phyloP scores from a whole-genome alignment of 2,329 filamentous ascomycete genomes.

The Cladorrhinum sp. region DNA sequence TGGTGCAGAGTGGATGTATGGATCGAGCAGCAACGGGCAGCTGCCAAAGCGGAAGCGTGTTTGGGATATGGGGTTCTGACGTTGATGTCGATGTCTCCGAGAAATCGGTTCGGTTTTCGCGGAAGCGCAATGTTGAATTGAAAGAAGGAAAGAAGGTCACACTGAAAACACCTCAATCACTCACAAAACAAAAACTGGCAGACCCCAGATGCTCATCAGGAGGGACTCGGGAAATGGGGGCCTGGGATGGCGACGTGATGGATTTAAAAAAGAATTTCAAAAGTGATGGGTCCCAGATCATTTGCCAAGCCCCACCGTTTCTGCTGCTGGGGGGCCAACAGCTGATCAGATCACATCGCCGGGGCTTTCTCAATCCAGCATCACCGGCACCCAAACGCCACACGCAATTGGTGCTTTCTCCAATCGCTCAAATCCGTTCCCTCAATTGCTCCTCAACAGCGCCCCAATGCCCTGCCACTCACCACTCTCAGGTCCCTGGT shows the following conservation, averaged over 20 bases:
- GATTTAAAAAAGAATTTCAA: slow-evolving; percentile 22
- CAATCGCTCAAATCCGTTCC: background rate
- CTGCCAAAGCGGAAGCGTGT: background rate
- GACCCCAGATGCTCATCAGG: background rate
- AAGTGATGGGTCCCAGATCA: slow-evolving; percentile 8
- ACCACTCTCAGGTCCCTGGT: too few relatives aligned
- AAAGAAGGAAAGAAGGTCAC: slow-evolving; percentile 6
- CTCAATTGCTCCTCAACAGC: background rate
- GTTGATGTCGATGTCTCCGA: background rate
- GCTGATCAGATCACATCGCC: background rate
- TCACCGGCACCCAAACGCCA: background rate
- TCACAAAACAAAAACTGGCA: background rate
- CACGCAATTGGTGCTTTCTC: background rate
- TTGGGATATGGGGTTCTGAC: background rate
- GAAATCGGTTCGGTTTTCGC: background rate
- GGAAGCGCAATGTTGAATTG: slow-evolving; percentile 27
- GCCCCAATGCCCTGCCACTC: too few relatives aligned
- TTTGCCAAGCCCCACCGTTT: slow-evolving; percentile 15
- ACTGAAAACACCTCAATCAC: background rate
- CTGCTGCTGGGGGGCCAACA: background rate
- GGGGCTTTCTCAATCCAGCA: background rate
- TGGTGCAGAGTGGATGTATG: background rate
- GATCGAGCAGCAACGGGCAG: background rate
- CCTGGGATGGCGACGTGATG: slow-evolving; percentile 21
- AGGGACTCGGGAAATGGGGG: background rate